Evolutionary conservation across 148 eudicot genomes (phyloP), one percentile per base, ranked within the genome.

Genomic region (Camellia sinensis): DNA sequence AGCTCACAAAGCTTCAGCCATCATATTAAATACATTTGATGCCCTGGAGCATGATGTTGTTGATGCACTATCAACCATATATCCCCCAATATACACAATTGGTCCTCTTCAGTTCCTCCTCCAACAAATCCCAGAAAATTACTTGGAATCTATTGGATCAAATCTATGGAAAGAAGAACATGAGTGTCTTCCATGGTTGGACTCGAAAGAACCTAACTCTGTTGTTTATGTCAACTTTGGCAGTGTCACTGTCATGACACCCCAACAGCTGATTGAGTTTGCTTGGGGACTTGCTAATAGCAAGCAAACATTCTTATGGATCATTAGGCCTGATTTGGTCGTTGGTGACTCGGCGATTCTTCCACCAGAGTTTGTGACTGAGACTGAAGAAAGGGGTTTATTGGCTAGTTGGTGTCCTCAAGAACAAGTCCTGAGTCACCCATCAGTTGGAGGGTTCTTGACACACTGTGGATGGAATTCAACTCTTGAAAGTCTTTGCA

Each of bases 211-310:
- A 1, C 76, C 82, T 5, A 68, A 61, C 48, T 81, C 87, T 1
- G 87, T 84, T 0, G 80, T 84, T 43, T 84, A 84, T 44, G 87
- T 84, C 1, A 84, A 84, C 40, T 81, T 83, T 54, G 86, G 86
- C 21, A 83, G 86, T 76, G 74, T 83, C 22, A 70, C 82, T 4
- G 80, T 76, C 7, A 83, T 83, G 86, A 83, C 86, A 48, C 80
- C 73, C 2, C 52, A 70, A 15, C 86, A 83, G 9, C 57, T 83
- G 59, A 59, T 64, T 6, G 86, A 83, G 60, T 80, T 83, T 54
- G 80, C 82, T 10, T 83, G 83, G 83, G 86, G 83, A 1, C 86
- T 83, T 21, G 86, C 86, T 2, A 80, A 83, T 71, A 80, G 83
- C 52, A 61, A 78, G 6, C 84, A 78, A 11, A 22, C 73, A 0